Base-by-base conservation (phyloP, 2,329 filamentous ascomycete genomes). In the Neopestalotiopsis sp. region DNA sequence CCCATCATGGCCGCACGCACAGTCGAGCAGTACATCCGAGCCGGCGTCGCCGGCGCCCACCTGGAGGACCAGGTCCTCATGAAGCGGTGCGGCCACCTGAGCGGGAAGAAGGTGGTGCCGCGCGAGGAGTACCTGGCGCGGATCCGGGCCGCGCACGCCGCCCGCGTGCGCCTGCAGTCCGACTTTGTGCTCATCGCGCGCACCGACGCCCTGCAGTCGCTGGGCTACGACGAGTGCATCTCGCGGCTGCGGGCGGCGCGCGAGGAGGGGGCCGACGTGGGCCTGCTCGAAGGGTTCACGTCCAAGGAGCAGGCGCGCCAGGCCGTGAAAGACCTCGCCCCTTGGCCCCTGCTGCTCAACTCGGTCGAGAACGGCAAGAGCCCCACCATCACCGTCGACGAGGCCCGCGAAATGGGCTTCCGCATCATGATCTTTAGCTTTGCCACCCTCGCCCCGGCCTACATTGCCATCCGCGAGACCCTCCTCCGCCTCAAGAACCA, bases 101-200 rank as follows among this genome's bases (percentile, higher is more conserved):
- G 79, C 0, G 88, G 88, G 67, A 92, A 92, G 77, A 82, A 87
- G 68, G 79, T 92, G 13, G 90, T 92, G 9, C 74, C 79, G 1
- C 70, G 76, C 0, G 83, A 85, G 0, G 83, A 84, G 24, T 91
- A 84, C 72, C 75, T 83, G n/a, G 77, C 81, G n/a, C 83, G 90
- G 0, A 88, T 92, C 73, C 81, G 85, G 0, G 89, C 89, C 0
- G 88, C 88, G 0, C 81, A 79, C 13, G 79, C 82, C 7, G 86
- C 88, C 1, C 81, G 88, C 2, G 77, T 82, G 28, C 79, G 81
- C 20, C 75, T 85, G 38, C 80, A 81, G 12, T 83, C 83, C 17
- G 89, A 91, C 71, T 89, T 92, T 49, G 84, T 92, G 34, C 84
- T 92, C 67, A 91, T 92, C 68, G 89, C 89, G 1, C 83, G 90